Evolutionary conservation across 768 basidiomycete species (phyloP), one percentile per base, ranked within the genome.

Genomic region (Calocera cornea): DNA sequence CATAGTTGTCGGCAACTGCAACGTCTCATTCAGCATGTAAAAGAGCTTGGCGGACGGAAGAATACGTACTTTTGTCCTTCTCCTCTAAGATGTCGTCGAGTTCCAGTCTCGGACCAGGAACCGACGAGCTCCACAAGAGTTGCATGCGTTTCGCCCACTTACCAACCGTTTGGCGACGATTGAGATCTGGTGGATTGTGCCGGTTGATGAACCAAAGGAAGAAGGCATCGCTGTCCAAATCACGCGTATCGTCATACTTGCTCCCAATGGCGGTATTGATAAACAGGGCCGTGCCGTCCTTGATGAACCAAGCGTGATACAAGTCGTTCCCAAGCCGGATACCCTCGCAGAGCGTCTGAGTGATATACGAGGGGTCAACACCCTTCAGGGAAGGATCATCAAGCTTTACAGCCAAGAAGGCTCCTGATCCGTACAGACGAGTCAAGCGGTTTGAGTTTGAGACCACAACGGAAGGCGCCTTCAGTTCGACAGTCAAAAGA

Each of bases 231-330:
- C 14, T 5, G 31, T 33, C 54, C 14, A 29, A 16, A 10, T 60
- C 7, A 16, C 31, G 2, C 5, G 27, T 60, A 10, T 14, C 11
- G 7, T 2, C 5, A 33, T 5, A 7, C 24, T 60, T 33, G 16
- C 10, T 29, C 19, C 54, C 14, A 11, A 60, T 29, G 27, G 54
- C 11, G 14, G 54, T 60, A 22, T 60, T 60, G 54, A 60, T 60
- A 10, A 60, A 33, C 54, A 60, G 27, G 16, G 54, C 54, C 19
- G 54, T 60, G 11, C 54, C 54, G 14, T 60, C 54, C 27, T 60
- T 60, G 54, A 60, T 60, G 31, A 60, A 60, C 54, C 54, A 60
- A 33, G 54, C 54, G 19, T 60, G 54, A 60, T 60, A 60, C 24
- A 60, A 22, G 31, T 60, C 54, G 31, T 60, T 60, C 2, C 54